Evolutionary conservation across 352 stramenopile species (phyloP), one percentile per base, ranked within the genome.

Genomic region (Globisporangium nodosum): DNA sequence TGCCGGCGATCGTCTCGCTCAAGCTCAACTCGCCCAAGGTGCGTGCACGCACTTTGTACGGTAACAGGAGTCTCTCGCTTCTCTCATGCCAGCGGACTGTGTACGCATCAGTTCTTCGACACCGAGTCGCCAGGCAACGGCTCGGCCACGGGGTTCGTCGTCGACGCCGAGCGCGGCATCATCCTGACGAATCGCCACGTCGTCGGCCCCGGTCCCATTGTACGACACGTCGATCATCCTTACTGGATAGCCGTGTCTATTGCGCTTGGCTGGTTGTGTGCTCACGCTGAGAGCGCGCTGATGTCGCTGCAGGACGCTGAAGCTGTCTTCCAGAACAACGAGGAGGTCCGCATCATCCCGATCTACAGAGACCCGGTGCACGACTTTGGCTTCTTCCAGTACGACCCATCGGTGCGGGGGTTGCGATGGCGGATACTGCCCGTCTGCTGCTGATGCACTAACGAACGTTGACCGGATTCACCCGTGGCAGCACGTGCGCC

Each of bases 101-200:
- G 9, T 49, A 42, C 61, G 18, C 8, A 37, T 71, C 69, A 94
- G 75, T 93, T 92, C 27, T 97, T 97, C 58, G 90, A 97, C 52
- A 94, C 85, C 1, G 88, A 96, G 54, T 87, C 74, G 1, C 81
- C 90, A 13, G 87, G 85, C 33, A 97, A 94, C 48, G 85, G 83
- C 40, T 94, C 85, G 0, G 92, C 92, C 1, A 98, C 90, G 3
- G 92, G 92, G 4, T 98, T 98, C 58, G 88, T 98, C 13, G 92
- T 98, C 18, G 90, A 97, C 57, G 85, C 85, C 1, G 80, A 95
- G 68, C 84, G 78, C 54, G 90, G 92, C 8, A 94, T 98, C 62
- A 96, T 98, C 57, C 60, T 98, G 47, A 98, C 90, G 18, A 98
- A 98, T 55, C 87, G 92, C 24, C 92, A 98, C 57, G 92, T 98